phyloP scores from a whole-genome alignment of 176 grass and related monocot species.

The Areca catechu region DNA sequence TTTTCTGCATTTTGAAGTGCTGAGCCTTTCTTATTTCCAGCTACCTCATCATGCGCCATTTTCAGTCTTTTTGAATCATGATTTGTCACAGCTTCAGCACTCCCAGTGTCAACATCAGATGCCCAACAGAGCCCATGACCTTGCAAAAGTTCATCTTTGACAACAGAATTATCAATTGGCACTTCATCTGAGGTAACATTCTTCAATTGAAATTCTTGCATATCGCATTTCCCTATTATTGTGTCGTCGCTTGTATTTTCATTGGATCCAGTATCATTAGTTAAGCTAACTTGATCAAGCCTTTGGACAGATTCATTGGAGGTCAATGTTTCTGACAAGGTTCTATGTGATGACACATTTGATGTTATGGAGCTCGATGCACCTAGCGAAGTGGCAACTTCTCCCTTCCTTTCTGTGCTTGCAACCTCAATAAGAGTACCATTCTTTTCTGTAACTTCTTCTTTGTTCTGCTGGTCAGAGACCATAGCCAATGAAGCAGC shows the following conservation, averaged over 20 bases:
- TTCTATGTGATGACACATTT: too few relatives aligned
- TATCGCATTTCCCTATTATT: constrained; percentile 1
- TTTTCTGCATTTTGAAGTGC: constrained; percentile 26
- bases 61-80: constrained; percentile 27
- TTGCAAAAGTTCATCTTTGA: constrained; percentile 83
- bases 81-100: constrained; percentile 14
- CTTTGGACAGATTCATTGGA: constrained; percentile 23
- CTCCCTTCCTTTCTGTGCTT: constrained; percentile 3
- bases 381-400: constrained; percentile 6
- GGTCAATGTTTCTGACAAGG: background rate
- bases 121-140: constrained; percentile 92
- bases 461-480: constrained; percentile 26
- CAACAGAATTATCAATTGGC: constrained; percentile 35
- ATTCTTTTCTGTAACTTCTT: constrained; percentile 16
- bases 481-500: constrained; percentile 31
- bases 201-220: constrained; percentile 21
- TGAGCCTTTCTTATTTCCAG: constrained; percentile 10
- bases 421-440: constrained; percentile 1
- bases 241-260: background rate
- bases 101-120: constrained; percentile 37
- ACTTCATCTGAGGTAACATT: constrained; percentile 28
- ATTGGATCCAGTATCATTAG: constrained; percentile 11
- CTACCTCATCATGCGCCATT: constrained; percentile 11
- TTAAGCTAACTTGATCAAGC: constrained; percentile 17
- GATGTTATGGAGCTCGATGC: constrained; percentile 7